Conservation (phyloP, 306 rosid genomes). For the Parietaria judaica region DNA sequence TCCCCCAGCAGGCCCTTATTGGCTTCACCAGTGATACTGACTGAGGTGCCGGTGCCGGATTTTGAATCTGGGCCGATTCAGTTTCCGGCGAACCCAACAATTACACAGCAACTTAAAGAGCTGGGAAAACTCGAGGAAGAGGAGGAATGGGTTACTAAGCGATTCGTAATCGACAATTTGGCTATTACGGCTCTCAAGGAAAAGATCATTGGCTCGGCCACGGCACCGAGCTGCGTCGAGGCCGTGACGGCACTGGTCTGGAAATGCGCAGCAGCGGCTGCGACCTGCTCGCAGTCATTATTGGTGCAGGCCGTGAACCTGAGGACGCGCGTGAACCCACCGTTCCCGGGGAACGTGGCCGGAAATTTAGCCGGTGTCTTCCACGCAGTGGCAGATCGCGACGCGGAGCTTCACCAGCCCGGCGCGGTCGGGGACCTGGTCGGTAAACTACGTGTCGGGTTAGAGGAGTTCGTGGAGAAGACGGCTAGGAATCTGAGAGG, state of each 20-base stretch:
- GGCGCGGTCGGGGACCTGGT: conserved; percentile 14
- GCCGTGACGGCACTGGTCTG: conserved; percentile 35
- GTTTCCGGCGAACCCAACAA: no score
- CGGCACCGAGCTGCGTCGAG: conserved; percentile 28
- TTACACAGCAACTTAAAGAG: not conserved
- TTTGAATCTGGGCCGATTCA: no score
- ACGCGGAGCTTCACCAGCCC: not conserved
- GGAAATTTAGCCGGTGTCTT: conserved; percentile 16
- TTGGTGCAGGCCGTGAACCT: conserved; percentile 1
- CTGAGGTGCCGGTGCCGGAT: no score
- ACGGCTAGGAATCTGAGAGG: conserved; percentile 10
- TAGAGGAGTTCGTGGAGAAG: not conserved
- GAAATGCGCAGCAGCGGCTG: conserved; percentile 26
- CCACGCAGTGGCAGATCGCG: not conserved
- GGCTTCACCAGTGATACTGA: no score
- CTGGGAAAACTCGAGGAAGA: not conserved
- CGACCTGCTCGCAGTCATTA: not conserved
- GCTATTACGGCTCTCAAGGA: conserved; percentile 26
- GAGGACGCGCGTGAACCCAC: conserved; percentile 22
- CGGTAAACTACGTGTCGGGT: not conserved
- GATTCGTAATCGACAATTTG: conserved; percentile 31
- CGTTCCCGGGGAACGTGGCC: conserved; percentile 12
- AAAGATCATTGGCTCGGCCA: conserved; percentile 2
- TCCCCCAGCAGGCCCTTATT: no score
- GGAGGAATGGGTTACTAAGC: conserved; percentile 16